These are phyloP conservation scores for Diospyros kaki DNA, from an alignment of 148 eudicot species.

Conservation along the genomic window DNA sequence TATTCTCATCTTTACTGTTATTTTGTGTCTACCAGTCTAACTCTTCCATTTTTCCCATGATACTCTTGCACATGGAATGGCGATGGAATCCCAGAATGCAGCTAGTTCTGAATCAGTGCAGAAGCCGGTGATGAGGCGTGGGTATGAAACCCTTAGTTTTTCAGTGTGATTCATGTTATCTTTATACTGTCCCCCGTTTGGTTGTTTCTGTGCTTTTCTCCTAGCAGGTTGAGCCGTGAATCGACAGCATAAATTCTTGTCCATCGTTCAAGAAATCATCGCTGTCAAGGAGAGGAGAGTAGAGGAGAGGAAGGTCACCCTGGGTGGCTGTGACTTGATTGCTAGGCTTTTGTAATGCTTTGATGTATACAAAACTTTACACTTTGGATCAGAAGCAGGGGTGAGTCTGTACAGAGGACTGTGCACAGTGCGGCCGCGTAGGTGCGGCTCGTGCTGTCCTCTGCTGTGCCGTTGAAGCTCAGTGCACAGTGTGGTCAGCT, in stretches of 20 bases:
- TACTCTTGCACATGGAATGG: slow-evolving; percentile 43
- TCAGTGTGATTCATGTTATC: slow-evolving; percentile 30
- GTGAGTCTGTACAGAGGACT: background rate
- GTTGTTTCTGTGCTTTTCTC: slow-evolving; percentile 18
- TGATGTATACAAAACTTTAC: background rate
- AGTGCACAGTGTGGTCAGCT: background rate
- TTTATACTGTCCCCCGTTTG: slow-evolving; percentile 31
- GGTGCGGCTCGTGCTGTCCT: background rate
- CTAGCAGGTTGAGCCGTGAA: slow-evolving; percentile 44
- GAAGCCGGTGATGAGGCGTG: slow-evolving; percentile 62
- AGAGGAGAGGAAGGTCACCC: slow-evolving; percentile 4
- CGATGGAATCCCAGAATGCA: slow-evolving; percentile 56
- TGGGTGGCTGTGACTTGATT: background rate
- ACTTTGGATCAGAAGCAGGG: background rate
- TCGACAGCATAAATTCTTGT: slow-evolving; percentile 21
- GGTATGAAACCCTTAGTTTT: slow-evolving; percentile 22
- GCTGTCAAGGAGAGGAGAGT: background rate
- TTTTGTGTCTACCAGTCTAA: slow-evolving; percentile 8
- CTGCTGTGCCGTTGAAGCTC: background rate
- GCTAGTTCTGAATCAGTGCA: slow-evolving; percentile 35
- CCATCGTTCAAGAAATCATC: background rate
- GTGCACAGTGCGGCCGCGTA: background rate
- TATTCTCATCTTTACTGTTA: background rate
- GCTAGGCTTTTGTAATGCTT: no score
- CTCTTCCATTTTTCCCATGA: slow-evolving; percentile 1